Conservation (phyloP, 805 yeast genomes). For the Barnettozyma salicaria region DNA sequence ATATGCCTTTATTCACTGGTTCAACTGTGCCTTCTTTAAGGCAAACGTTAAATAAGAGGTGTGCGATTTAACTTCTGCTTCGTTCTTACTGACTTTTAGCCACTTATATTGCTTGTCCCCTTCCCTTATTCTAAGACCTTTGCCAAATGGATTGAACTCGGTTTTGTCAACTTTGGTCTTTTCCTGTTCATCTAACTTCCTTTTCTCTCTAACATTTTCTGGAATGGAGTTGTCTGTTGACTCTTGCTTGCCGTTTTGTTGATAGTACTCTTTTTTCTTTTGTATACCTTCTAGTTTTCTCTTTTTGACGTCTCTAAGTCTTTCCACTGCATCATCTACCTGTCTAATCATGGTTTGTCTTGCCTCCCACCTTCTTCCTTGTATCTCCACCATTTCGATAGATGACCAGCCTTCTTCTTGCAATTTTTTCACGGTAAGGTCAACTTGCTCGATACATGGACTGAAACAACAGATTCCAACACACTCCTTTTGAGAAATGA, state of each 20-base stretch:
- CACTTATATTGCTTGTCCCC: slow-evolving; percentile 80
- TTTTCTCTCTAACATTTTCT: slow-evolving; percentile 22
- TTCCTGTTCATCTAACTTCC: slow-evolving; percentile 21
- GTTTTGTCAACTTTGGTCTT: slow-evolving; percentile 32
- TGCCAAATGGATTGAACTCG: slow-evolving; percentile 90
- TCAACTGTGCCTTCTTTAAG: slow-evolving; percentile 34
- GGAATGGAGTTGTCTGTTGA: slow-evolving; percentile 21
- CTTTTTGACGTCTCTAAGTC: slow-evolving; percentile 72
- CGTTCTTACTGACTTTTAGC: slow-evolving; percentile 79
- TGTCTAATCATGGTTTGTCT: slow-evolving; percentile 82
- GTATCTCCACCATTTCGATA: slow-evolving; percentile 89
- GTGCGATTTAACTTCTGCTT: slow-evolving; percentile 83
- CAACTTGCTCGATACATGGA: slow-evolving; percentile 97
- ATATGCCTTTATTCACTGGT: too few species aligned
- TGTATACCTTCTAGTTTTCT: slow-evolving; percentile 65
- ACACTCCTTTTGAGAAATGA: slow-evolving; percentile 44
- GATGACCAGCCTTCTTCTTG: slow-evolving; percentile 74
- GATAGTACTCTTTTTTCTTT: slow-evolving; percentile 36
- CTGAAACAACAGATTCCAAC: slow-evolving; percentile 90
- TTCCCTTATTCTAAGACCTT: slow-evolving; percentile 76
- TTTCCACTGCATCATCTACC: slow-evolving; percentile 70
- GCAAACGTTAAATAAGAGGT: slow-evolving; percentile 95
- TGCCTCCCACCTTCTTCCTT: slow-evolving; percentile 82
- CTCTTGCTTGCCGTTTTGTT: slow-evolving; percentile 19
- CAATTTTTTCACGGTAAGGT: slow-evolving; percentile 72